These are phyloP conservation scores for Pleurotus giganteus DNA, from an alignment of 768 basidiomycete genomes.

Conservation along the genomic window DNA sequence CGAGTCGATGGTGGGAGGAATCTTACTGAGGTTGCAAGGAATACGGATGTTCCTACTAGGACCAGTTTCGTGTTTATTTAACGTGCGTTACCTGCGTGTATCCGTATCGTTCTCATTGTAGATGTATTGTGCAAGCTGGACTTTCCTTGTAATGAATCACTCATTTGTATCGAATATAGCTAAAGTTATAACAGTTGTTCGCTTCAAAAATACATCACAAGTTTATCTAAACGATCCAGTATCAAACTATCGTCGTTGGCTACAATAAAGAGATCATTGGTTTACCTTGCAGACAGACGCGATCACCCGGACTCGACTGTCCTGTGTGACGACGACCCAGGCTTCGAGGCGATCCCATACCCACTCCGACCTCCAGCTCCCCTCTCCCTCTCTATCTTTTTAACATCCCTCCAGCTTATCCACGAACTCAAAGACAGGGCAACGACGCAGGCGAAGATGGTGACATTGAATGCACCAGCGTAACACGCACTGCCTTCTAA, in stretches of 20 bases:
- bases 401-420: conserved; percentile 48
- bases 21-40: conserved; percentile 50
- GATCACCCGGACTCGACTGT: conserved; percentile 3
- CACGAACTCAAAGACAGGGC: conserved; percentile 47
- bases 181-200: too few relatives aligned
- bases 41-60: conserved; percentile 49
- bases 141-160: background rate
- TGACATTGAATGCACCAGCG: conserved; percentile 52
- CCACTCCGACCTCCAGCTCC: background rate
- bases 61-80: conserved; percentile 40
- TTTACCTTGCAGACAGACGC: too few relatives aligned
- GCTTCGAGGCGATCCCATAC: background rate
- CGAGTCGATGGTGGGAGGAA: conserved; percentile 53
- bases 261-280: too few relatives aligned
- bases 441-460: conserved; percentile 42
- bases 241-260: too few relatives aligned
- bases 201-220: too few relatives aligned
- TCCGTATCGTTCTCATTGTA: background rate
- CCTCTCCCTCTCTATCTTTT: background rate
- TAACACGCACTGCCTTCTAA: conserved; percentile 62
- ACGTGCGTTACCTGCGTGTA: background rate
- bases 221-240: too few relatives aligned
- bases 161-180: background rate
- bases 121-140: background rate
- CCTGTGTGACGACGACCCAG: background rate